Evolutionary conservation across 1,284 basidiomycete genomes (phyloP).

Genomic region (Crucibulum cyathiforme): DNA sequence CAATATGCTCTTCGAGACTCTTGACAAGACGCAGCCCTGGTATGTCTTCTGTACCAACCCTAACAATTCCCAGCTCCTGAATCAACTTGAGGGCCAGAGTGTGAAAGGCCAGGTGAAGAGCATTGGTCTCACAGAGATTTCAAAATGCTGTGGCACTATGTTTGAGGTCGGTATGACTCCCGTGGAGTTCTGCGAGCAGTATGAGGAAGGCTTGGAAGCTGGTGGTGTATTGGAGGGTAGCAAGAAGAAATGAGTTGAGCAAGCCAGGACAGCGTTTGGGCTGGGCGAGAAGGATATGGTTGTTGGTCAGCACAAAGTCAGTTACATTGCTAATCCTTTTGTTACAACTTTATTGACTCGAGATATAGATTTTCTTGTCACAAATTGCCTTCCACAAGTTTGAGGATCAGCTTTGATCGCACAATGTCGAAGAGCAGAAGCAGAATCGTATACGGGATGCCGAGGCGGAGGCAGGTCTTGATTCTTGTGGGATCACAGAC

Average conservation of each 20-base stretch:
- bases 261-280: conserved; percentile 67
- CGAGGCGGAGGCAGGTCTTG: conserved; percentile 77
- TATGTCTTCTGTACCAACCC: conserved; percentile 92
- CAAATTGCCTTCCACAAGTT: conserved; percentile 88
- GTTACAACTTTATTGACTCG: neutral
- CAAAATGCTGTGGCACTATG: conserved; percentile 67
- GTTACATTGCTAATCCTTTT: conserved; percentile 6
- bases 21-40: conserved; percentile 93
- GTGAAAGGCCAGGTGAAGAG: conserved; percentile 93
- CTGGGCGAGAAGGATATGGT: conserved; percentile 80
- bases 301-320: conserved; percentile 80
- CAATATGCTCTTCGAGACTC: conserved; percentile 85
- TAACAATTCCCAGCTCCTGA: conserved; percentile 93
- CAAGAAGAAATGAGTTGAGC: conserved; percentile 59
- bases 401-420: conserved; percentile 85
- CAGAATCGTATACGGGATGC: conserved; percentile 76
- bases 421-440: conserved; percentile 86
- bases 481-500: conserved; percentile 71
- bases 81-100: conserved; percentile 90
- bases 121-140: conserved; percentile 81
- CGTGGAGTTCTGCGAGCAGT: conserved; percentile 88
- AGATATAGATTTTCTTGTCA: conserved; percentile 83
- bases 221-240: conserved; percentile 58
- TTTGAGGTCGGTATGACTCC: conserved; percentile 90
- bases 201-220: conserved; percentile 63